Evolutionary conservation across 2,329 filamentous ascomycete species (phyloP).

Genomic region (Stagonosporopsis cucurbitacearum): DNA sequence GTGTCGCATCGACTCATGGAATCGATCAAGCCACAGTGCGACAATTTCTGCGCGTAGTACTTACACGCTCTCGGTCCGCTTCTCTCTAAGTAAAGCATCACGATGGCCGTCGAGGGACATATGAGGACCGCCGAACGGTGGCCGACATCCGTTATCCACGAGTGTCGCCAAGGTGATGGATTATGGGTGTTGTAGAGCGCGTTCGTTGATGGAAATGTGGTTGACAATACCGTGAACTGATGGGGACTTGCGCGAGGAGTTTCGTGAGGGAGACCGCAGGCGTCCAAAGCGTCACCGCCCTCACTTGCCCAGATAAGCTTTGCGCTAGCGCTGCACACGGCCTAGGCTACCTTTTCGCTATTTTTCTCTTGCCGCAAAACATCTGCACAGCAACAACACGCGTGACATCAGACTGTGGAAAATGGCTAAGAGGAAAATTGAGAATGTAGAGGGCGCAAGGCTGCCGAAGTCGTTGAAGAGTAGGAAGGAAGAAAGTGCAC

Average conservation of each 20-base stretch:
- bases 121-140: slow-evolving; percentile 49
- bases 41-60: slow-evolving; percentile 43
- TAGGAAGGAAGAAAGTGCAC: slow-evolving; percentile 31
- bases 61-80: slow-evolving; percentile 54
- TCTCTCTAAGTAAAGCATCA: slow-evolving; percentile 50
- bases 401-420: slow-evolving; percentile 11
- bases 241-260: slow-evolving; percentile 27
- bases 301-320: slow-evolving; percentile 31
- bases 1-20: slow-evolving; percentile 46
- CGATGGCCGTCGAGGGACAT: slow-evolving; percentile 57
- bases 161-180: slow-evolving; percentile 50
- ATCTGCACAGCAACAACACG: slow-evolving; percentile 20
- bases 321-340: slow-evolving; percentile 25
- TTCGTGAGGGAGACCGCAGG: slow-evolving; percentile 29
- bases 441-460: slow-evolving; percentile 25
- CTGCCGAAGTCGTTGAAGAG: slow-evolving; percentile 35
- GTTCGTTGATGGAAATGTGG: slow-evolving; percentile 46
- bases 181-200: slow-evolving; percentile 37
- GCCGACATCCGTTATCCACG: slow-evolving; percentile 58
- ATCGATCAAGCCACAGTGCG: slow-evolving; percentile 37
- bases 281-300: slow-evolving; percentile 8
- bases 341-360: slow-evolving; percentile 28
- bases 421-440: slow-evolving; percentile 50
- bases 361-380: slow-evolving; percentile 18
- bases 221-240: slow-evolving; percentile 37